Conservation (phyloP, 2,329 filamentous ascomycete genomes). For the Aspergillus cejpii region DNA sequence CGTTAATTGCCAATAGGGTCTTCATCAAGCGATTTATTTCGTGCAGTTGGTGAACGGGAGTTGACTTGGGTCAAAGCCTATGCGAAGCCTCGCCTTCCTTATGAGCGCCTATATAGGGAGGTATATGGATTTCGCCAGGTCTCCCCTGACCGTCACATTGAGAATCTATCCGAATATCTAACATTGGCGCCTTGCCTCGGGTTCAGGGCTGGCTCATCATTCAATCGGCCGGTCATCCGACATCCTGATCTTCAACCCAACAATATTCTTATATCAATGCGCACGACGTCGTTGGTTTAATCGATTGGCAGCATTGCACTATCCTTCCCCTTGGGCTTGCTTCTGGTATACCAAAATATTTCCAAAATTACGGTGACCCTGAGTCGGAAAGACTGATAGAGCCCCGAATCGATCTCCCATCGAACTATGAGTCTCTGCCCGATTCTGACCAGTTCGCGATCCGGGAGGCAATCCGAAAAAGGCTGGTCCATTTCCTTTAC, state of each 20-base stretch:
- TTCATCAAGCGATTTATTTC: conserved; percentile 8
- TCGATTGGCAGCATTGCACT: conserved; percentile 40
- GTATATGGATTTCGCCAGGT: conserved; percentile 10
- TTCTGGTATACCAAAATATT: conserved; percentile 34
- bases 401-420: conserved; percentile 9
- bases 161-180: conserved; percentile 13
- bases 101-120: conserved; percentile 16
- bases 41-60: conserved; percentile 11
- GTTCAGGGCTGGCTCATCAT: conserved; percentile 1
- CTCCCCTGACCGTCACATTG: conserved; percentile 13
- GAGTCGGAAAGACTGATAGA: conserved; percentile 14
- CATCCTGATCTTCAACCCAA: conserved; percentile 26
- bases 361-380: conserved; percentile 36
- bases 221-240: conserved; percentile 16
- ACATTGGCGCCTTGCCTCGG: conserved; percentile 10
- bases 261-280: conserved; percentile 27
- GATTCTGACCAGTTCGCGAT: conserved; percentile 2
- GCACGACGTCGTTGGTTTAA: conserved; percentile 31
- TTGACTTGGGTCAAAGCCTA: conserved; percentile 12
- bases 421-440: conserved; percentile 10
- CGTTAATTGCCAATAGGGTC: conserved; percentile 9
- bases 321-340: conserved; percentile 35
- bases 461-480: conserved; percentile 11
- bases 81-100: conserved; percentile 14
- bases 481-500: conserved; percentile 20